Base-by-base conservation (phyloP, 768 basidiomycete species). In the Vishniacozyma victoriae region DNA sequence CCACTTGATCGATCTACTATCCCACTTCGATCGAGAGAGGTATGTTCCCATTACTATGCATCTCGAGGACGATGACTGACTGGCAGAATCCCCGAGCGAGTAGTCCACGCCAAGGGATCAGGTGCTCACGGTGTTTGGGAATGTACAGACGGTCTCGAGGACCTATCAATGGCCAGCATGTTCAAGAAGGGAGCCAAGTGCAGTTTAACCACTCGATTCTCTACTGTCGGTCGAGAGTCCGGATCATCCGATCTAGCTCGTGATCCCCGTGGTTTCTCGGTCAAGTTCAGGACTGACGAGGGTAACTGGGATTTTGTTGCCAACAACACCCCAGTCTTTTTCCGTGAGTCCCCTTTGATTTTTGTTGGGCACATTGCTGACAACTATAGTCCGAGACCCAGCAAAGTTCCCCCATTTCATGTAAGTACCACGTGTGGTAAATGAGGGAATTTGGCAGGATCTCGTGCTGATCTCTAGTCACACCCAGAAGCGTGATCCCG, bases 1-100 rank as follows among this genome's bases (percentile, higher is more conserved):
- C 49, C 67, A 69, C 54, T 82, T 86, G 73, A 84, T 92, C 66
- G 88, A 90, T 74, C 76, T 85, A 41, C 81, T 97, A 54, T 83
- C 87, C 14, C 91, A 93, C 57, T 89, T 77, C 53, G 66, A 63
- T 36, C 57, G 66, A 39, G 64, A 73, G 67, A 56, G 60, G 62
- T 64, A 36, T 51, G 59, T 44, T 16, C 5, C 14, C 25, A 44
- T 16, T 19, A 35, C n/a, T 33, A 33, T 33, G 9, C 9, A 33
- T 9, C 29, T 9, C 9, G n/a, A 19, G 14, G 7, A 7, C 24
- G 20, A 23, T 41, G 18, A 25, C 24, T 22, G 41, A 41, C 18
- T 18, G 4, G 26, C 36, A 64, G 62, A 47, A 59, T 65, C 49
- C 54, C 72, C 26, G 64, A 59, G 57, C 70, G 89, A 38, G 63